These are phyloP conservation scores for Aspergillus alliaceus DNA, from an alignment of 2,329 filamentous ascomycete genomes.

Conservation along the genomic window DNA sequence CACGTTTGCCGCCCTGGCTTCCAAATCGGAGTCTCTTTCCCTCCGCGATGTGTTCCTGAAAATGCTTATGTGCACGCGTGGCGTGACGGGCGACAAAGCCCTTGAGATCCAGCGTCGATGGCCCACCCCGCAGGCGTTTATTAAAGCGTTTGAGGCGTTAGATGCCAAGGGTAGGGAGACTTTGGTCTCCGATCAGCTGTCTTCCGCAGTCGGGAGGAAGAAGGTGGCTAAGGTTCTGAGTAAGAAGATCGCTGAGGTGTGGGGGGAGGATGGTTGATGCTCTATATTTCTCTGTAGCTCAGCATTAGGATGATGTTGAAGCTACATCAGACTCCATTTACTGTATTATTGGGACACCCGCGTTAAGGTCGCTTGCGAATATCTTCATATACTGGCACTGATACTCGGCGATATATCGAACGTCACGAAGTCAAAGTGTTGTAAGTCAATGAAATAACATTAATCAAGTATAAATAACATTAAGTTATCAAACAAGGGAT, in stretches of 20 bases:
- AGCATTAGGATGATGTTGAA: not conserved
- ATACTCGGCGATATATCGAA: not conserved
- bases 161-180: conserved; percentile 56
- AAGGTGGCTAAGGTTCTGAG: conserved; percentile 67
- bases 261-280: conserved; percentile 49
- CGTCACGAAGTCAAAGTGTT: not conserved
- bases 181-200: conserved; percentile 59
- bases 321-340: too few relatives aligned
- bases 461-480: not conserved
- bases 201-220: conserved; percentile 63
- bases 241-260: conserved; percentile 69
- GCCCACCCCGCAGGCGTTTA: conserved; percentile 69
- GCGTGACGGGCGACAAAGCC: conserved; percentile 74
- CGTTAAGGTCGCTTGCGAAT: not conserved
- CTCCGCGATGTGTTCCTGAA: conserved; percentile 75
- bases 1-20: conserved; percentile 70
- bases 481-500: not conserved
- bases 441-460: not conserved
- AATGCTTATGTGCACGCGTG: conserved; percentile 80
- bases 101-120: conserved; percentile 77
- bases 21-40: conserved; percentile 73
- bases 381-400: not conserved
- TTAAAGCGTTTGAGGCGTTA: conserved; percentile 66
- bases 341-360: not conserved
- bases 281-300: not conserved